Evolutionary conservation across 148 eudicot genomes (phyloP).

Genomic region (Persicaria maculosa): DNA sequence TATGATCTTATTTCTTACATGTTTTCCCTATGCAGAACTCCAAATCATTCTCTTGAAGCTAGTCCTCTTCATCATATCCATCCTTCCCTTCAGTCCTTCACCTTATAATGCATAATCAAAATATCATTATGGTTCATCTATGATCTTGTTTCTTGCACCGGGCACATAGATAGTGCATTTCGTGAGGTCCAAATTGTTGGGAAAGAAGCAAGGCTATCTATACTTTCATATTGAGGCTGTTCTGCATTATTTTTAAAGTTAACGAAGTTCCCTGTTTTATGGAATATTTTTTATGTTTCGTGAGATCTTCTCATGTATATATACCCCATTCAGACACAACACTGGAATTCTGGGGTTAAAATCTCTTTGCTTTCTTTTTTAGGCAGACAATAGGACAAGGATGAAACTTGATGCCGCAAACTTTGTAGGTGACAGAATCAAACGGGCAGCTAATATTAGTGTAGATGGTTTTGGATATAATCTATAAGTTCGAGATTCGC

Average conservation of each 20-base stretch:
- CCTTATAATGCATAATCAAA: neutral
- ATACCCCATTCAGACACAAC: too few relatives aligned
- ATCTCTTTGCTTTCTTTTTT: too few relatives aligned
- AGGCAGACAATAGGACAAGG: neutral
- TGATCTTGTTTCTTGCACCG: neutral
- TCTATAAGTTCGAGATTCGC: neutral
- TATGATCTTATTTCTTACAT: neutral
- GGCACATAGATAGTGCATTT: neutral
- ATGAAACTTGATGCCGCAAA: neutral
- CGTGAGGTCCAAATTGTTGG: neutral
- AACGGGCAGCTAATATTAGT: neutral
- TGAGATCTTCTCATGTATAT: neutral
- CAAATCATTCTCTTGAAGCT: slow-evolving; percentile 1
- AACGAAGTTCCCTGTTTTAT: neutral
- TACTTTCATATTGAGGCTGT: neutral
- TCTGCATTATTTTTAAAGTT: neutral
- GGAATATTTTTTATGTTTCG: neutral
- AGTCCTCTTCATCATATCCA: neutral
- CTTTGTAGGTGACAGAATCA: neutral
- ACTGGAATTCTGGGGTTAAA: too few relatives aligned
- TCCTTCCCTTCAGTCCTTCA: neutral
- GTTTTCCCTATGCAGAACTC: neutral
- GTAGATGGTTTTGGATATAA: neutral
- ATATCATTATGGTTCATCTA: neutral
- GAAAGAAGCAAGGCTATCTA: neutral